A percentile compares a stretch with the other conserved stretches of the same genome.
phyloP scores from a whole-genome alignment of 2,329 filamentous ascomycete species.

The Microdochium paspali region DNA sequence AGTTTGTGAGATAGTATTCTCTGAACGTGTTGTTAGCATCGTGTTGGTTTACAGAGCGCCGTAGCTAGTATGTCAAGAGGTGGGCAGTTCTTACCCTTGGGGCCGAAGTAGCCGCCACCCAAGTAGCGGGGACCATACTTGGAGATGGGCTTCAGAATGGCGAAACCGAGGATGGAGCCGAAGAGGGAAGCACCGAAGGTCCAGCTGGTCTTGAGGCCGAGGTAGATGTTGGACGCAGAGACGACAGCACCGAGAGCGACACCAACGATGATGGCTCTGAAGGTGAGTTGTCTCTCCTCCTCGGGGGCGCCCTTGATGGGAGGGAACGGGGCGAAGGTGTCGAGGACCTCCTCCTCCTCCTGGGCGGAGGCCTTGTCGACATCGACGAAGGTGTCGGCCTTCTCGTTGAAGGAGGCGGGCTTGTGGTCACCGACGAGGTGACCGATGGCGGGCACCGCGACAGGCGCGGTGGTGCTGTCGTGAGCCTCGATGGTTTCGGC shows the following conservation, averaged over 20 bases:
- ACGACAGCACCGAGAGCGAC: conserved; percentile 34
- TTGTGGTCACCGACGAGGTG: not conserved
- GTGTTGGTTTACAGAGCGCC: no score
- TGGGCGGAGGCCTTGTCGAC: not conserved
- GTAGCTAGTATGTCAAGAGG: no score
- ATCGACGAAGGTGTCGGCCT: not conserved
- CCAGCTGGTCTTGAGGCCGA: conserved; percentile 21
- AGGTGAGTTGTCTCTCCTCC: not conserved
- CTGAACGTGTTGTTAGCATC: no score
- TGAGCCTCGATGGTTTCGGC: not conserved
- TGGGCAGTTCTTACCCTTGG: conserved; percentile 17
- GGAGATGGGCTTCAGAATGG: conserved; percentile 32
- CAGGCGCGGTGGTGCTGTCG: not conserved
- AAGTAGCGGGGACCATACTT: conserved; percentile 25
- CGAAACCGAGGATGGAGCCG: conserved; percentile 33
- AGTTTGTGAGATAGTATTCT: conserved; percentile 40
- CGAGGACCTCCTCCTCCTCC: not conserved
- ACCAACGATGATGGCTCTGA: conserved; percentile 34
- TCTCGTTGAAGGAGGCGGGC: not conserved
- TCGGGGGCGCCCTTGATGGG: not conserved
- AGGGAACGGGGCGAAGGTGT: not conserved
- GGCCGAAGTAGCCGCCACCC: conserved; percentile 34
- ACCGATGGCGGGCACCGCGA: not conserved
- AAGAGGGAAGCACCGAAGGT: conserved; percentile 17
- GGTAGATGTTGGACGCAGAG: conserved; percentile 39